Base-by-base conservation (phyloP, 78 protist species). In the Dictyostelium capitatum region DNA sequence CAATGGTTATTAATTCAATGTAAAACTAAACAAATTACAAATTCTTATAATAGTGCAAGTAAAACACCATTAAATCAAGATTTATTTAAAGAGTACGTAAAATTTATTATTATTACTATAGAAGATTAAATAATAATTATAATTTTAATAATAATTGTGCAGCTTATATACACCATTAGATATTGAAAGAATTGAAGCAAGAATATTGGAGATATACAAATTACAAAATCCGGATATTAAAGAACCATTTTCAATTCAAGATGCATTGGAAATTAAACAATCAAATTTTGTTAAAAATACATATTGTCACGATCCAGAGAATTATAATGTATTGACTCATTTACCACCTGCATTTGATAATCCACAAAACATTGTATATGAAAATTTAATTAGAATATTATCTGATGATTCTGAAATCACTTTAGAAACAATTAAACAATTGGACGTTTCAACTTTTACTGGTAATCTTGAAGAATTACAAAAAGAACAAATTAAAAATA, bases 1-100 rank as follows among this genome's bases (percentile, higher is more conserved):
- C 96, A 97, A 89, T 97, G 98, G 98, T 80, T 96, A 46, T 62
- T 83, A 19, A 73, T 96, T 15, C 64, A 72, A 15, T 14, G 41
- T 19, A 82, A 51, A 59, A 82, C 91, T 1, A 72, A 72, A 81
- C 23, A 30, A 0, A 64, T 73, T 17, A 57, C 78, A 62, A 41
- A 74, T 3, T 14, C 28, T 17, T 70, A 87, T 64, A 87, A 15
- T 14, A 77, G 50, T 23, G 25, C 54, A 15, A 59, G 20, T 14
- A 4, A 0, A 4, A 47, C 57, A 6, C 93, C 93, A 50, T 62
- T 87, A 11, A 30, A 77, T 10, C 28, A n/a, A 19, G 47, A 85
- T 15, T 59, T 47, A 74, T 85, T 85, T 75, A 43, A 41, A 85
- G 47, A 85, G 83, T 75, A 85, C 5, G n/a, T n/a, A n/a, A n/a